phyloP scores from a whole-genome alignment of 2,329 filamentous ascomycete genomes.

The Tolypocladium sp. region DNA sequence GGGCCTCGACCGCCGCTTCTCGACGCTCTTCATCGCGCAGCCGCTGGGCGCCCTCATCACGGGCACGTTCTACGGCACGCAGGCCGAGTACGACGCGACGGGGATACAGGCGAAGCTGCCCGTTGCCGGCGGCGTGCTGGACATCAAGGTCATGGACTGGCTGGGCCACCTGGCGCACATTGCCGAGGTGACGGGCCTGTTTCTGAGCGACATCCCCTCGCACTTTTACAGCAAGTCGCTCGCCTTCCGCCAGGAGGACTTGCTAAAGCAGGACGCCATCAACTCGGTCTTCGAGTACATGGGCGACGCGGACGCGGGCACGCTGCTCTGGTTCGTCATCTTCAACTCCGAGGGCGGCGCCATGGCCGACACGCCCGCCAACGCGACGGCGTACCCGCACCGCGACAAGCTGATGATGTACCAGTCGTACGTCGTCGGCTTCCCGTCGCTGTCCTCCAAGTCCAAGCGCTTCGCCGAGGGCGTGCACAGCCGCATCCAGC shows the following conservation, averaged over 20 bases:
- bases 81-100: constrained; percentile 42
- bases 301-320: constrained; percentile 37
- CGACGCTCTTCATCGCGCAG: constrained; percentile 45
- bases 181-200: constrained; percentile 38
- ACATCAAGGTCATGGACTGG: constrained; percentile 52
- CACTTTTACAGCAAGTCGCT: constrained; percentile 51
- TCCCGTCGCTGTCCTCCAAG: constrained; percentile 32
- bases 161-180: constrained; percentile 46
- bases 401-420: constrained; percentile 56
- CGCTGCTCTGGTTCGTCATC: constrained; percentile 50
- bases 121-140: constrained; percentile 20
- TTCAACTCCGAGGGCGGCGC: constrained; percentile 55
- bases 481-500: constrained; percentile 35
- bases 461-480: constrained; percentile 42
- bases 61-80: constrained; percentile 52
- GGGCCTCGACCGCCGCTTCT: constrained; percentile 47
- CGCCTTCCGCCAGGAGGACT: constrained; percentile 38
- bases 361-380: constrained; percentile 41
- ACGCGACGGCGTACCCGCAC: constrained; percentile 54
- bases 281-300: constrained; percentile 44
- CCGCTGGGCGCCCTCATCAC: constrained; percentile 46
- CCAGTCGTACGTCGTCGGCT: constrained; percentile 49
- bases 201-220: constrained; percentile 34
- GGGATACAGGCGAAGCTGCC: constrained; percentile 41
- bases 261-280: constrained; percentile 34